Evolutionary conservation across 1,284 basidiomycete species (phyloP).

Genomic region (Malassezia restricta): DNA sequence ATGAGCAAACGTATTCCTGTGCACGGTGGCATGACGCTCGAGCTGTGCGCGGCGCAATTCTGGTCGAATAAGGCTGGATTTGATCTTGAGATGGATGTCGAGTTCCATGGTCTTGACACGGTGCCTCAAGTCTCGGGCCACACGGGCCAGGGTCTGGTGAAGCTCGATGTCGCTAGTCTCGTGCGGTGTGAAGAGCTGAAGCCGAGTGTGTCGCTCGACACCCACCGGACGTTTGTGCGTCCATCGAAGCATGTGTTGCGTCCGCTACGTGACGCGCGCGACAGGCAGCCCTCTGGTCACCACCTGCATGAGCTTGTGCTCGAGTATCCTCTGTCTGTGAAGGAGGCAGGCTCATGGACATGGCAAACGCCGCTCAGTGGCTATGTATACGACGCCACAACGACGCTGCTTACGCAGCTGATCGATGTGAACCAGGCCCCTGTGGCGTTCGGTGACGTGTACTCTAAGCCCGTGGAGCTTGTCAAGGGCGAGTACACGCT

Average conservation of each 20-base stretch:
- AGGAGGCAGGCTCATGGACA: constrained; percentile 34
- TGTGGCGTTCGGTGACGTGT: constrained; percentile 44
- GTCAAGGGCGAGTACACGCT: constrained; percentile 44
- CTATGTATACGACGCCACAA: constrained; percentile 44
- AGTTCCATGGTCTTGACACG: constrained; percentile 41
- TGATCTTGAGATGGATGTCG: constrained; percentile 41
- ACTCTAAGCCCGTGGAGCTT: constrained; percentile 42
- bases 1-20: constrained; percentile 40
- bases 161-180: constrained; percentile 30
- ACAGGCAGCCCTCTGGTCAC: constrained; percentile 38
- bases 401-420: constrained; percentile 41
- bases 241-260: constrained; percentile 30
- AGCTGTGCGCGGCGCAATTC: constrained; percentile 45
- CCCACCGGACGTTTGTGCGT: constrained; percentile 36
- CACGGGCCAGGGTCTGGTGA: constrained; percentile 39
- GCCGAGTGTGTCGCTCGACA: constrained; percentile 41
- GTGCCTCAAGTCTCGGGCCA: constrained; percentile 16
- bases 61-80: constrained; percentile 41
- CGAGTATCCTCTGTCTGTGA: constrained; percentile 38
- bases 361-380: constrained; percentile 32
- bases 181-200: constrained; percentile 42
- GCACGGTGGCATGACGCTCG: constrained; percentile 43
- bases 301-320: constrained; percentile 42
- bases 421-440: constrained; percentile 38
- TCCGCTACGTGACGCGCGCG: constrained; percentile 32